Evolutionary conservation across 257 asterid species (phyloP), one percentile per base, ranked within the genome.

Genomic region (Coffea canephora): DNA sequence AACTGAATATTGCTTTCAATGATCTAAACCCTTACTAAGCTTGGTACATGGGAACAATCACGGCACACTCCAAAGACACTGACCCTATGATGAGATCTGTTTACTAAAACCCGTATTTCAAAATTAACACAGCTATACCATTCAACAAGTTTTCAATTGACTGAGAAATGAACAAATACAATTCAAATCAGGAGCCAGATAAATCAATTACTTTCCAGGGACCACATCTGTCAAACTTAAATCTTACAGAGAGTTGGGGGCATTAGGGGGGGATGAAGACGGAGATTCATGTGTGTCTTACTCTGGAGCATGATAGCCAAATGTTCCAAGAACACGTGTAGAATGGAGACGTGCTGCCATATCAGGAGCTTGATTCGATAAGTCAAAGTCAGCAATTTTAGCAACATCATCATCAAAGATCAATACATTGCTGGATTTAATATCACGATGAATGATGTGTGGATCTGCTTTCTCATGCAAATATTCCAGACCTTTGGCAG

Each of bases 251-350:
- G 59, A 55, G n/a, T 45, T 36, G 21, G 27, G 57, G 21, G 59
- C 34, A 31, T 39, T 54, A 72, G 39, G 16, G 18, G 55, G 57
- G 13, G 57, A 50, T 14, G 4, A 3, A 19, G 25, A 19, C 9
- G 0, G 27, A 8, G 65, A 19, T 5, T 72, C 50, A 39, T 55
- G 31, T 46, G 16, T 69, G 54, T 80, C 95, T 84, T 83, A 93
- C 98, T 93, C 98, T 39, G 97, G 97, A 80, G 98, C 98, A 87
- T 93, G 98, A 86, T 93, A 93, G 34, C 97, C 97, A 84, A 93
- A 93, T 31, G 97, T 93, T 49, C 97, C 97, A 77, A 93, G 97
- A 78, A 93, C 97, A 86, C 97, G 97, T 65, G 97, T 93, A 64
- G 97, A 93, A 84, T 93, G 97, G 78, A 93, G 97, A 54, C 97